These are phyloP conservation scores for Nicotiana tomentosiformis DNA, from an alignment of 257 asterid species.

Conservation along the genomic window DNA sequence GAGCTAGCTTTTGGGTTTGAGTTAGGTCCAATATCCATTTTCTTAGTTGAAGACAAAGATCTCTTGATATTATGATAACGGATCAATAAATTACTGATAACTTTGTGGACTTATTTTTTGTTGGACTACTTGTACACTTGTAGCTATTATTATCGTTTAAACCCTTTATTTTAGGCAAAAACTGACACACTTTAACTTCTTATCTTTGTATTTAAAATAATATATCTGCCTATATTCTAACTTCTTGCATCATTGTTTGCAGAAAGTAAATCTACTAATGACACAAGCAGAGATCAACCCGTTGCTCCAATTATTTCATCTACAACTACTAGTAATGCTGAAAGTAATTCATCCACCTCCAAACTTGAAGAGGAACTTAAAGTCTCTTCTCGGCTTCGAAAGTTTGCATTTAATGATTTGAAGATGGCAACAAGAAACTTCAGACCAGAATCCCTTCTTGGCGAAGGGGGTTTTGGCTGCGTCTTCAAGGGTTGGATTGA, in stretches of 20 bases:
- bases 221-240: slow-evolving; percentile 13
- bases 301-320: slow-evolving; percentile 55
- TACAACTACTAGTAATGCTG: slow-evolving; percentile 62
- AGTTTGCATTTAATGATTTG: slow-evolving; percentile 78
- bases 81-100: not conserved
- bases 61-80: not conserved
- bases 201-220: not conserved
- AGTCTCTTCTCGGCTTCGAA: slow-evolving; percentile 78
- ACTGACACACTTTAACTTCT: not conserved
- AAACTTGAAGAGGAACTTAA: slow-evolving; percentile 85
- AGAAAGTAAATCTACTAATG: slow-evolving; percentile 69
- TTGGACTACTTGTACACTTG: not conserved
- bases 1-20: not conserved
- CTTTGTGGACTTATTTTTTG: not conserved
- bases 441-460: slow-evolving; percentile 96
- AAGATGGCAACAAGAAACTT: slow-evolving; percentile 89
- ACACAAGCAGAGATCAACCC: slow-evolving; percentile 60
- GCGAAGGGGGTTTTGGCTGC: slow-evolving; percentile 99
- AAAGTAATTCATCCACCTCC: slow-evolving; percentile 64
- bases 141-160: not conserved
- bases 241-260: slow-evolving; percentile 23
- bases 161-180: not conserved
- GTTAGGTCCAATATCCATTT: not conserved
- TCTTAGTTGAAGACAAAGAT: not conserved
- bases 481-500: slow-evolving; percentile 99